Evolutionary conservation across 1,284 basidiomycete species (phyloP).

Genomic region (Trametes pubescens): DNA sequence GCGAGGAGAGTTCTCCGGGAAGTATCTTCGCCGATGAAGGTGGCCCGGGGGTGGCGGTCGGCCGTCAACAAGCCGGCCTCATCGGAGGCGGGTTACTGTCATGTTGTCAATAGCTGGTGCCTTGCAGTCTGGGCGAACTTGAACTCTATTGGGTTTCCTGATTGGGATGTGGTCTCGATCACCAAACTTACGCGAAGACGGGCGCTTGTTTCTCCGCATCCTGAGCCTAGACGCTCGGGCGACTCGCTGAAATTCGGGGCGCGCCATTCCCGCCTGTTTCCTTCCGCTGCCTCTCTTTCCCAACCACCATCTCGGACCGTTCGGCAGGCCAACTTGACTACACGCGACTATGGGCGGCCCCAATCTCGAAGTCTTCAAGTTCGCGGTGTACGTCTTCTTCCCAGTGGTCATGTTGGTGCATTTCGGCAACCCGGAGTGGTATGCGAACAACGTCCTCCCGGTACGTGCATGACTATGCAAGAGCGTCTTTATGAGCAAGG

Average conservation of each 20-base stretch:
- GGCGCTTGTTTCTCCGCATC: conserved; percentile 14
- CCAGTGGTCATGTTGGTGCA: conserved; percentile 86
- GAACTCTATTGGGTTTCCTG: conserved; percentile 3
- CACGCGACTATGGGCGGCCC: conserved; percentile 71
- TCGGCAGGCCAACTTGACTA: background rate
- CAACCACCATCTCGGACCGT: background rate
- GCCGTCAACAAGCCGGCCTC: no score
- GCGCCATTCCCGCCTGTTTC: background rate
- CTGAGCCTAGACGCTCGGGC: background rate
- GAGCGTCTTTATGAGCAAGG: background rate
- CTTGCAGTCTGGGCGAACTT: background rate
- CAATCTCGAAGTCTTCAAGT: conserved; percentile 90
- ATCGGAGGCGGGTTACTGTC: background rate
- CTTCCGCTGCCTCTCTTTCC: background rate
- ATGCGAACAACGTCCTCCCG: conserved; percentile 79
- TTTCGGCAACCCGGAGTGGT: conserved; percentile 93
- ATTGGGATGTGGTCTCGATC: conserved; percentile 6
- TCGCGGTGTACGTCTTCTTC: conserved; percentile 88
- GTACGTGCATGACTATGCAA: conserved; percentile 54
- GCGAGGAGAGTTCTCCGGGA: no score
- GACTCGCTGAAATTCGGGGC: background rate
- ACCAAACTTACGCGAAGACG: background rate
- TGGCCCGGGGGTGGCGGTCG: no score
- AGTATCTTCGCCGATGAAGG: no score
- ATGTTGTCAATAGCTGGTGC: background rate